Percentiles rank a stretch among this genome's conserved stretches.
Conservation (phyloP, 257 asterid genomes). For the Cynanchum wilfordii region DNA sequence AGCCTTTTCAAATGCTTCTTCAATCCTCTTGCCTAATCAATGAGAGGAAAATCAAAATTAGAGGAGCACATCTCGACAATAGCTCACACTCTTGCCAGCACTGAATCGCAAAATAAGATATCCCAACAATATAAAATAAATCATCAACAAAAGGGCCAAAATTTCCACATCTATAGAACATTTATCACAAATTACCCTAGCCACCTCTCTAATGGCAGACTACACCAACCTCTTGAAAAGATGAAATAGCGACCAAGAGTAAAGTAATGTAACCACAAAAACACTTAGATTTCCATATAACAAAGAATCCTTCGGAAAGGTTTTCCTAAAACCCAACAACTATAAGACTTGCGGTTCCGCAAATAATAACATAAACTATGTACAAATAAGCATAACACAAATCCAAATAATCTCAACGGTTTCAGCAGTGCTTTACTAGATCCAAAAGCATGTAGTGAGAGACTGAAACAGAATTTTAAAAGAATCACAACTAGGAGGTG, state of each 20-base stretch:
- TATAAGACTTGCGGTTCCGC: background rate
- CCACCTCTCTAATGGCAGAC: background rate
- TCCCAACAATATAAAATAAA: background rate
- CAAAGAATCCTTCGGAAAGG: background rate
- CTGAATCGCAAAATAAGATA: background rate
- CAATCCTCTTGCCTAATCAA: slow-evolving; percentile 59
- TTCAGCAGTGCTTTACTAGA: background rate
- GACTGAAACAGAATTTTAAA: background rate
- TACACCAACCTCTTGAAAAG: background rate
- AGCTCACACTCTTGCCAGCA: too few species aligned
- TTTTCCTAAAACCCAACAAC: background rate
- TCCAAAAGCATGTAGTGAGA: background rate
- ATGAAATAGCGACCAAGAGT: background rate
- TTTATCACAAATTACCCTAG: background rate
- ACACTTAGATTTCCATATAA: background rate
- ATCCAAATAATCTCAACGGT: background rate
- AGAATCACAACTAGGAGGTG: background rate
- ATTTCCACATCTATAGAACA: background rate
- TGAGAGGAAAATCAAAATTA: background rate
- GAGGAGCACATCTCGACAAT: background rate
- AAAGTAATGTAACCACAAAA: background rate
- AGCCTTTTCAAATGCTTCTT: slow-evolving; percentile 84
- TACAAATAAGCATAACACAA: background rate
- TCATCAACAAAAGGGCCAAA: background rate
- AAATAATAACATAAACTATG: background rate